Evolutionary conservation across 352 stramenopile species (phyloP).

Genomic region (Globisporangium radiosum): DNA sequence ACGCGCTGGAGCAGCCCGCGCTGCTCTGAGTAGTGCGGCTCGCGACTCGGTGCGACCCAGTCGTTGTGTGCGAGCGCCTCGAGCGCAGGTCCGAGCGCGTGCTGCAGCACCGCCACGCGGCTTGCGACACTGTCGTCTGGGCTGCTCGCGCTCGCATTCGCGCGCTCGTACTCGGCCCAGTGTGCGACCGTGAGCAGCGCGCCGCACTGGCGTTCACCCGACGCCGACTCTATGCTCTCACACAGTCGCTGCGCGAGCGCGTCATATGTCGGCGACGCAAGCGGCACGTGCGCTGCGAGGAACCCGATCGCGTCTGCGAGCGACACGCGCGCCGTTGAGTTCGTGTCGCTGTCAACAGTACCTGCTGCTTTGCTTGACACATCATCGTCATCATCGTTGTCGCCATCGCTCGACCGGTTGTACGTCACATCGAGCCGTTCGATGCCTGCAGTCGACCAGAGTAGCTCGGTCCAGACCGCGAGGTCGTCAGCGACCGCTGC

Average conservation of each 20-base stretch:
- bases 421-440: constrained; percentile 20
- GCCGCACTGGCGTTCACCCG: constrained; percentile 57
- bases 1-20: constrained; percentile 38
- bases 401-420: constrained; percentile 6
- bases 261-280: constrained; percentile 11
- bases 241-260: constrained; percentile 18
- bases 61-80: constrained; percentile 33
- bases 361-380: too few relatives aligned
- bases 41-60: constrained; percentile 22
- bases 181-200: constrained; percentile 39
- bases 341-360: constrained; percentile 10
- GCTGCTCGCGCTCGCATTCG: constrained; percentile 4
- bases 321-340: constrained; percentile 29
- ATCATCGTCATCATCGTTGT: too few relatives aligned
- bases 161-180: constrained; percentile 40
- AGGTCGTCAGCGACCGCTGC: constrained; percentile 15
- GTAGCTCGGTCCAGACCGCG: constrained; percentile 31
- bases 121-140: constrained; percentile 5
- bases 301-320: constrained; percentile 59
- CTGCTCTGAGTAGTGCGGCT: constrained; percentile 50
- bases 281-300: constrained; percentile 24
- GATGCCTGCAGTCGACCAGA: constrained; percentile 42
- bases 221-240: constrained; percentile 25
- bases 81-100: constrained; percentile 19
- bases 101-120: constrained; percentile 16